Evolutionary conservation across 441 rosid species (phyloP), one percentile per base, ranked within the genome.

Genomic region (Populus hybrid): DNA sequence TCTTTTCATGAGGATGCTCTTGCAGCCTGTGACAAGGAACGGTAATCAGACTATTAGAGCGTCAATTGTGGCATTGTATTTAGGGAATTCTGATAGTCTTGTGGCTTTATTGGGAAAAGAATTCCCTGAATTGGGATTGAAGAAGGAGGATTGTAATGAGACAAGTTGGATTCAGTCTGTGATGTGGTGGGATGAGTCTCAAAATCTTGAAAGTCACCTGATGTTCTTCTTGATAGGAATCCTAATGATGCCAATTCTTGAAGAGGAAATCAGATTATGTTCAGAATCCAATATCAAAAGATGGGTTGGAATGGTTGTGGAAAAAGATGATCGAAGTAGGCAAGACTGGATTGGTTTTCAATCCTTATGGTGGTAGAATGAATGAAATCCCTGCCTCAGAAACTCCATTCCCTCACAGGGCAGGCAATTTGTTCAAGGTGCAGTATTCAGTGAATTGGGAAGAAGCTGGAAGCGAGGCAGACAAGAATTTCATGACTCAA

Each of bases 281-380:
- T 0, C 83, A 70, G 34, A 82, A 78, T 14, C 84, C 80, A 24
- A 90, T 91, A 70, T 69, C 88, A 0, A 87, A 72, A 53, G 24
- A 67, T 0, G 85, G 83, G 28, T 77, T 88, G 46, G 84, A 78
- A 34, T 59, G 53, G 42, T 5, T 91, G 4, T 90, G 84, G 80
- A 74, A 85, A 18, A 86, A 68, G 78, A 84, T 91, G 89, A 79
- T 87, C 2, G 81, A 86, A 69, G 67, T 84, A 1, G 91, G 88
- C 12, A 85, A 88, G 38, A 70, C 74, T 0, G 91, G 87, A 0
- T 46, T 91, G 20, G 90, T 86, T 66, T 87, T 89, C 78, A 87
- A 83, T 71, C 86, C 95, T 2, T 91, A 87, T 4, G 97, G 97
- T 4, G 97, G 97, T 2, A 81, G 34, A 81, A 89, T 91, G 93